Evolutionary conservation across 441 rosid species (phyloP), one percentile per base, ranked within the genome.

Genomic region (Adansonia grandidieri): DNA sequence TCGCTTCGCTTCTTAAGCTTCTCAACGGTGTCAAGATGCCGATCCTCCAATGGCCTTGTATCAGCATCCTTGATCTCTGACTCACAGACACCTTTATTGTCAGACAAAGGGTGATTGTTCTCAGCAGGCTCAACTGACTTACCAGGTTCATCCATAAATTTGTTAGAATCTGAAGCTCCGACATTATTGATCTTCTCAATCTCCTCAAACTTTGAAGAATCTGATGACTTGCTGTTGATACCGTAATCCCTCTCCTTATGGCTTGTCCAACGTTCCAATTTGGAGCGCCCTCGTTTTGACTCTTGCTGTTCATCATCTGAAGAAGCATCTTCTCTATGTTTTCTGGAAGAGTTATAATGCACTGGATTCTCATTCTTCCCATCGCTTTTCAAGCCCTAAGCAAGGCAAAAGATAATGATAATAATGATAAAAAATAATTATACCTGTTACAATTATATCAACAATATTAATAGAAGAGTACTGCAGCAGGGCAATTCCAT

Each of bases 1-100:
- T 97, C 98, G 65, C 99, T 97, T 68, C 99, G 90, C 84, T 97
- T 94, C 92, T 97, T 97, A 83, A 97, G 87, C 88, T 94, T 97
- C 91, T 94, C 99, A 51, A 97, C 97, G 0, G 99, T 97, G 82
- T 94, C 98, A 68, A 90, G 85, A 84, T 93, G 98, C 61, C 87
- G 84, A 83, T 92, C 95, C 76, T 93, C 96, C 20, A 78, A 47
- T 44, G 89, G 91, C 73, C 89, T 89, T 80, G 81, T 78, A 72
- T 87, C 93, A 45, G 80, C 78, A 83, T 89, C 93, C 86, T 87
- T 90, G 60, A 74, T 84, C 75, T 92, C 95, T 48, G 78, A 80
- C 74, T 86, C 90, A 77, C 78, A 77, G 57, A 45, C 83, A 80
- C 73, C 88, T 78, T 86, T 91, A 54, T 80, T 89, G 79, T 91